These are phyloP conservation scores for Ceratocystis ficicola DNA, from an alignment of 2,329 filamentous ascomycete species.

Conservation along the genomic window DNA sequence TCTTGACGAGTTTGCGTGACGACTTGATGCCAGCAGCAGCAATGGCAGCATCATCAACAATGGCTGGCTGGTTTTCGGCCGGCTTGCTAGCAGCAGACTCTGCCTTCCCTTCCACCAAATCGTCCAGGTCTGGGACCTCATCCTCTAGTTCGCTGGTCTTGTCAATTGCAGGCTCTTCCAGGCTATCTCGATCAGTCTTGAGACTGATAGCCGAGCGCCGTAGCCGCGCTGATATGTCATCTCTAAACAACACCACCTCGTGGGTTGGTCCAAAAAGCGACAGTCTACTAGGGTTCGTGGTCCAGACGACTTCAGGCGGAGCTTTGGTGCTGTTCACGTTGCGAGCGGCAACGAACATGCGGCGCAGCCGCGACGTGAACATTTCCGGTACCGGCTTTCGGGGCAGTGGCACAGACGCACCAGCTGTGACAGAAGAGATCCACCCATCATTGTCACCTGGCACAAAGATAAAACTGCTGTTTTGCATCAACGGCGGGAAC, in stretches of 20 bases:
- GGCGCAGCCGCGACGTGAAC: conserved; percentile 76
- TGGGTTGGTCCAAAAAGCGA: conserved; percentile 77
- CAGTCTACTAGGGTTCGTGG: conserved; percentile 72
- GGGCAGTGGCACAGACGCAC: conserved; percentile 58
- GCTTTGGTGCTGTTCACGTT: conserved; percentile 40
- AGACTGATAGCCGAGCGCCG: conserved; percentile 65
- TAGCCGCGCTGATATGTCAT: conserved; percentile 71
- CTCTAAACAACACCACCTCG: conserved; percentile 76
- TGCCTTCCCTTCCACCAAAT: conserved; percentile 37
- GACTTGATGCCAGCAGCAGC: conserved; percentile 37
- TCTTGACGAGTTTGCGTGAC: conserved; percentile 74
- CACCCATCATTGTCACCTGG: conserved; percentile 97
- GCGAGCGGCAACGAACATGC: conserved; percentile 69
- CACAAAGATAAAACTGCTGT: conserved; percentile 79
- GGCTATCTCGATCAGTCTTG: conserved; percentile 34
- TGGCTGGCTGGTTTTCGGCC: conserved; percentile 32
- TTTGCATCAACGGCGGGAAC: conserved; percentile 66
- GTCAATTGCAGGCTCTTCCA: conserved; percentile 26
- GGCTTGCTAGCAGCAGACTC: conserved; percentile 24
- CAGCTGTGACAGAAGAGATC: conserved; percentile 72
- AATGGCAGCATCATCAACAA: conserved; percentile 13
- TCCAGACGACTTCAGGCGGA: conserved; percentile 70
- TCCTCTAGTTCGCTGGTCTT: conserved; percentile 11
- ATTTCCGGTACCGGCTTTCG: conserved; percentile 66
- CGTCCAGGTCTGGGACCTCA: conserved; percentile 22